Conservation (phyloP, 208 protist genomes). For the Blechomonas ayalai region DNA sequence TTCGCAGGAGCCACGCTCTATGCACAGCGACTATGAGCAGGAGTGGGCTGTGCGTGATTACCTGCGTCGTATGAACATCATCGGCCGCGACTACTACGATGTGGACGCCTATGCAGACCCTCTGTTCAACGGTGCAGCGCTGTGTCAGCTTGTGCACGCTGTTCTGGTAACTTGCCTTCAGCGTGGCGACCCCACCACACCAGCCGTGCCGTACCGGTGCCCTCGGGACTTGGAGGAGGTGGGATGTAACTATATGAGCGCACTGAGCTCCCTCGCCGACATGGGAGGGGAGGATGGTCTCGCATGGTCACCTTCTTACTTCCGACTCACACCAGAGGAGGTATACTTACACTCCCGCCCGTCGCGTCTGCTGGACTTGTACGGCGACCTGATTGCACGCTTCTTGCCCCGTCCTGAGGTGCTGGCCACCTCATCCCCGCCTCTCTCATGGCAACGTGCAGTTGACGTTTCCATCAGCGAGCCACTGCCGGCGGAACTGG, state of each 20-base stretch:
- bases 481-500: slow-evolving; percentile 12
- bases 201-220: slow-evolving; percentile 12
- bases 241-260: slow-evolving; percentile 30
- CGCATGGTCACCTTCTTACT: slow-evolving; percentile 7
- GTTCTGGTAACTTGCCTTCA: slow-evolving; percentile 1
- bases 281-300: neutral
- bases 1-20: no score
- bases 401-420: slow-evolving; percentile 32
- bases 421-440: slow-evolving; percentile 7
- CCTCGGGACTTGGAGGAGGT: slow-evolving; percentile 40
- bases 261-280: neutral
- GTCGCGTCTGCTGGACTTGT: slow-evolving; percentile 29
- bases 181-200: neutral
- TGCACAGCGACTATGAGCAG: neutral
- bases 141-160: slow-evolving; percentile 34
- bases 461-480: no score
- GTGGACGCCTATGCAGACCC: slow-evolving; percentile 29
- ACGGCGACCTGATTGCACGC: slow-evolving; percentile 35
- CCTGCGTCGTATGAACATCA: slow-evolving; percentile 61
- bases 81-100: slow-evolving; percentile 10
- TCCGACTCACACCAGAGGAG: slow-evolving; percentile 32
- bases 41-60: slow-evolving; percentile 52
- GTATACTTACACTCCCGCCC: slow-evolving; percentile 22
- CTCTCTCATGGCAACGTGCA: slow-evolving; percentile 34
- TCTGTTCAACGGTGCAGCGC: slow-evolving; percentile 58